Conservation (phyloP, 108 stramenopile species). For the Nitzschia putrida region DNA sequence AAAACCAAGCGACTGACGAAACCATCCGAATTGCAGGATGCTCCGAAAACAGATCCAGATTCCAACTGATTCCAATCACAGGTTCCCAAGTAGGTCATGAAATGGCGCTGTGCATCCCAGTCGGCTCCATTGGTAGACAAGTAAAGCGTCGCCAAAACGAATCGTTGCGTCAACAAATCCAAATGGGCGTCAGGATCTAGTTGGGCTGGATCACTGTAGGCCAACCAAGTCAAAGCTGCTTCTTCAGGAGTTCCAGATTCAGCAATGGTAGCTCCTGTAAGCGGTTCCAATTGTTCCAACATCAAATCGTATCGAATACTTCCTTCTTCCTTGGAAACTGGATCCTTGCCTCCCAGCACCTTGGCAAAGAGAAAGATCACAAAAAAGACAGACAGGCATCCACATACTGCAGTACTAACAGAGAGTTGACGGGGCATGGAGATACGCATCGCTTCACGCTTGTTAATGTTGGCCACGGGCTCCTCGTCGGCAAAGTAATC, state of each 20-base stretch:
- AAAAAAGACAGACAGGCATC: constrained; percentile 5
- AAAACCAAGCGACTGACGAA: constrained; percentile 1
- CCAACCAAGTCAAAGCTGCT: constrained; percentile 10
- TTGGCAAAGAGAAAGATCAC: not conserved
- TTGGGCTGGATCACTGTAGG: constrained; percentile 10
- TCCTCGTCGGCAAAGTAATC: constrained; percentile 21
- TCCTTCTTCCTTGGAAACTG: constrained; percentile 1
- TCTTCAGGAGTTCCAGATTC: constrained; percentile 12
- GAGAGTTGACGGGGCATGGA: constrained; percentile 8
- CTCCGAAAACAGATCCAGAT: not conserved
- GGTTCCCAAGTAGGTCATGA: constrained; percentile 5
- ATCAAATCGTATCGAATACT: not conserved
- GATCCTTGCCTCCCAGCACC: not conserved
- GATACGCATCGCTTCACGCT: constrained; percentile 11
- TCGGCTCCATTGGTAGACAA: constrained; percentile 13
- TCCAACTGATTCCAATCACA: constrained; percentile 16
- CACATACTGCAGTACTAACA: not conserved
- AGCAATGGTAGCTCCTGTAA: constrained; percentile 1
- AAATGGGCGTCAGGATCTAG: constrained; percentile 3
- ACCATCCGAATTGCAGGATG: constrained; percentile 5
- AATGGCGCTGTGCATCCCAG: constrained; percentile 8
- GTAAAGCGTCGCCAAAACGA: constrained; percentile 25
- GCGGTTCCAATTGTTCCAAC: not conserved
- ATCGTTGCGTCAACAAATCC: constrained; percentile 21
- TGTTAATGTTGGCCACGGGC: not conserved